These are phyloP conservation scores for Spathaspora hagerdaliae DNA, from an alignment of 805 yeast genomes.

Conservation along the genomic window DNA sequence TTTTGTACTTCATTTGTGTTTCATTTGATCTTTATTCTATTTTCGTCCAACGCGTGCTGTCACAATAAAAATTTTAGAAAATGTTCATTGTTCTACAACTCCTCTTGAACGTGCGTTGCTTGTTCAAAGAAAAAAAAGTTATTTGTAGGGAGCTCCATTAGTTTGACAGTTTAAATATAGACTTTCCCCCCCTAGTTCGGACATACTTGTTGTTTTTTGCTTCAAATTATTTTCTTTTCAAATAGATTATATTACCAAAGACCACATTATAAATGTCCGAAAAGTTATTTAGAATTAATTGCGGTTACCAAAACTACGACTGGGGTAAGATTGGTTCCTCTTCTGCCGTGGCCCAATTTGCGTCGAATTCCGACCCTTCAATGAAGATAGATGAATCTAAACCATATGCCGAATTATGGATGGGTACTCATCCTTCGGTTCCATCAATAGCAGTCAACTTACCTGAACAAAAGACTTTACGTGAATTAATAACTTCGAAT, in stretches of 20 bases:
- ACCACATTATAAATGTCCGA: slow-evolving; percentile 16
- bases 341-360: slow-evolving; percentile 88
- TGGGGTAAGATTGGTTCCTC: slow-evolving; percentile 84
- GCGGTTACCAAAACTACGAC: slow-evolving; percentile 75
- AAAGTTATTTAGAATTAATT: slow-evolving; percentile 36
- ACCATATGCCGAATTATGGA: slow-evolving; percentile 98
- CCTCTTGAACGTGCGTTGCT: too few relatives aligned
- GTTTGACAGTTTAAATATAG: too few relatives aligned
- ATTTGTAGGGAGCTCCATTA: too few relatives aligned
- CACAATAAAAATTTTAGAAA: too few relatives aligned
- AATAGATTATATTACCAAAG: not conserved
- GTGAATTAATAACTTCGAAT: slow-evolving; percentile 58
- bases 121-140: too few relatives aligned
- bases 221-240: not conserved
- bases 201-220: too few relatives aligned
- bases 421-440: slow-evolving; percentile 96
- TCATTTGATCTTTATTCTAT: too few relatives aligned
- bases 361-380: slow-evolving; percentile 61
- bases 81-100: too few relatives aligned
- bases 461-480: slow-evolving; percentile 50
- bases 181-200: too few relatives aligned
- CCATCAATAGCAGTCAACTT: slow-evolving; percentile 61
- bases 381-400: slow-evolving; percentile 62
- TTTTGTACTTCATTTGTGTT: too few relatives aligned
- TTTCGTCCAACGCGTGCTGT: too few relatives aligned